Evolutionary conservation across 1,284 basidiomycete genomes (phyloP).

Genomic region (Sanghuangporus weigelae): DNA sequence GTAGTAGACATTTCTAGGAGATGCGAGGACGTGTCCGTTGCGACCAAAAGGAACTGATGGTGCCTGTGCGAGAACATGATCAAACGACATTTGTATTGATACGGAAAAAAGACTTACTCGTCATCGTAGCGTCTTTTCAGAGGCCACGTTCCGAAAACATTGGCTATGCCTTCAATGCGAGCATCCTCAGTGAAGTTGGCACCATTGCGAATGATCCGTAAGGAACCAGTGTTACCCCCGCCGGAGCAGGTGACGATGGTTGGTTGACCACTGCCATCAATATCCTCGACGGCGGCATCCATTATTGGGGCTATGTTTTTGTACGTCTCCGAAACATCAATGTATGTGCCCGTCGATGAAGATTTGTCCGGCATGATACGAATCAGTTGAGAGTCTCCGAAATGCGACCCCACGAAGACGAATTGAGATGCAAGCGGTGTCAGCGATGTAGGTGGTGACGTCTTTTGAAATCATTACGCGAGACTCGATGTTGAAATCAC

Average conservation of each 20-base stretch:
- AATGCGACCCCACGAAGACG: constrained; percentile 81
- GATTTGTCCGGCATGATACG: constrained; percentile 49
- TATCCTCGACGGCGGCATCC: constrained; percentile 77
- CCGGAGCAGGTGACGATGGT: constrained; percentile 91
- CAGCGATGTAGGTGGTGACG: constrained; percentile 70
- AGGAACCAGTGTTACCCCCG: constrained; percentile 71
- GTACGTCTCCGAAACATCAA: constrained; percentile 60
- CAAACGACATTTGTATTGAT: constrained; percentile 4
- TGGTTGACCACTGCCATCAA: constrained; percentile 68
- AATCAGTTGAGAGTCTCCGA: constrained; percentile 78
- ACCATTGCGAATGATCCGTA: constrained; percentile 82
- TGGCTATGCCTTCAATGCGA: constrained; percentile 51
- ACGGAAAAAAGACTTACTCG: constrained; percentile 36
- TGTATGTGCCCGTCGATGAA: constrained; percentile 42
- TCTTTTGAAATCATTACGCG: constrained; percentile 35
- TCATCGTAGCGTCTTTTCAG: constrained; percentile 47
- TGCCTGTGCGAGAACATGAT: constrained; percentile 28
- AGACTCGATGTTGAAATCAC: background rate
- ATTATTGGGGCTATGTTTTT: constrained; percentile 86
- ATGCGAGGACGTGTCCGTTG: constrained; percentile 48
- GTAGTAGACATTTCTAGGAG: constrained; percentile 45
- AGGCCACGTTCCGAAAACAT: constrained; percentile 62
- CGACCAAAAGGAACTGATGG: constrained; percentile 54
- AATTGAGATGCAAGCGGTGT: constrained; percentile 71
- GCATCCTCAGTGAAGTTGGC: constrained; percentile 76